phyloP scores from a whole-genome alignment of 139 green algal species.

The Closterium sp. region DNA sequence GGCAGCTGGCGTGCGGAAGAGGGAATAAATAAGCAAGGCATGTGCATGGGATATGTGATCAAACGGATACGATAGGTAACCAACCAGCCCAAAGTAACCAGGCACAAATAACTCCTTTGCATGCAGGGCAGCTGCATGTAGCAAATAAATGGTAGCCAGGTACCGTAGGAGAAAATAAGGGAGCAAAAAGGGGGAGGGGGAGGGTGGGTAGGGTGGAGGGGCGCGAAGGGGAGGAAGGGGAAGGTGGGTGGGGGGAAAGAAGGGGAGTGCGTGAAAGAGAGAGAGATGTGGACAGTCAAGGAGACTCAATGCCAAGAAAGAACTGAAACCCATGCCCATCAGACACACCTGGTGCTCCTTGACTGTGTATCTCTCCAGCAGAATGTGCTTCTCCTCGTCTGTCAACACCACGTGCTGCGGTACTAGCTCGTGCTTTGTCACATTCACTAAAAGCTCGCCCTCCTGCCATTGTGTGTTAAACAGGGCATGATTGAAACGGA shows the following conservation, averaged over 20 bases:
- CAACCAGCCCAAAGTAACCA: not conserved
- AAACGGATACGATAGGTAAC: not conserved
- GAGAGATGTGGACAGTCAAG: too few relatives aligned
- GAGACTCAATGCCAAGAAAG: too few relatives aligned
- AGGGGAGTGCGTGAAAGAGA: too few relatives aligned
- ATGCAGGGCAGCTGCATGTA: not conserved
- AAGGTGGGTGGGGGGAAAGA: too few relatives aligned
- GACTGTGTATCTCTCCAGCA: slow-evolving; percentile 86
- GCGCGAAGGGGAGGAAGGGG: too few relatives aligned
- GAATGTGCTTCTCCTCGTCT: slow-evolving; percentile 80
- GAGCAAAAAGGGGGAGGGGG: too few relatives aligned
- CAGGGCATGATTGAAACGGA: too few relatives aligned
- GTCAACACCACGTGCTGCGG: slow-evolving; percentile 84
- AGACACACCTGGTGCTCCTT: slow-evolving; percentile 59
- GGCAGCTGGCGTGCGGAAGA: slow-evolving; percentile 76
- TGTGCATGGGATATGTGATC: not conserved
- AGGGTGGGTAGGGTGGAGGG: too few relatives aligned
- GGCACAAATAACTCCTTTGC: not conserved
- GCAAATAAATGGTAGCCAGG: too few relatives aligned
- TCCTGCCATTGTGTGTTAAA: slow-evolving; percentile 61
- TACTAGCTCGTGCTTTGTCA: slow-evolving; percentile 92
- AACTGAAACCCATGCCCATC: not conserved
- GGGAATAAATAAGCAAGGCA: not conserved
- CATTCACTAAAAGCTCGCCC: slow-evolving; percentile 94
- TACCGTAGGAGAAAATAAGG: too few relatives aligned